Evolutionary conservation across 2,329 filamentous ascomycete genomes (phyloP).

Genomic region (Trichoderma brevicompactum): DNA sequence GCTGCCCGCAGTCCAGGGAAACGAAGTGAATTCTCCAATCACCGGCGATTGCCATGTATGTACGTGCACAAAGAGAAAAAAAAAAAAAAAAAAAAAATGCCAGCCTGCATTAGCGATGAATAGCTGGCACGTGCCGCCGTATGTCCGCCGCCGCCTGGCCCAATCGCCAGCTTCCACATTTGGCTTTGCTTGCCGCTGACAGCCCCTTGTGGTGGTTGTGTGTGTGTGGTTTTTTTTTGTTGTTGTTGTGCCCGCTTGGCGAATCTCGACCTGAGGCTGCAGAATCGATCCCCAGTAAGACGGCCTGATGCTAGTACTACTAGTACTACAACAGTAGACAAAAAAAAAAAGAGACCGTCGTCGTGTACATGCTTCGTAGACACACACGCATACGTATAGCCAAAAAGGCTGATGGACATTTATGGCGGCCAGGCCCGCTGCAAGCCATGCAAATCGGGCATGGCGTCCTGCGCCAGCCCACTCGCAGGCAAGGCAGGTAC

Average conservation of each 20-base stretch:
- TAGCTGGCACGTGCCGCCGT: constrained; percentile 21
- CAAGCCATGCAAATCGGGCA: constrained; percentile 38
- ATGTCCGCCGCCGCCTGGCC: background rate
- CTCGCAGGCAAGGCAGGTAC: constrained; percentile 26
- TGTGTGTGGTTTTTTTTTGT: background rate
- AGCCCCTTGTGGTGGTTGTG: background rate
- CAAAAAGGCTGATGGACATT: background rate
- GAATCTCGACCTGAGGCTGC: background rate
- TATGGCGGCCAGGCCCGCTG: constrained; percentile 39
- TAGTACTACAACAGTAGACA: no score
- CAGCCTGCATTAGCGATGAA: constrained; percentile 20
- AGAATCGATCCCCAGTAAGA: background rate
- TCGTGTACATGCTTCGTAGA: no score
- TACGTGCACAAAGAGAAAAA: background rate
- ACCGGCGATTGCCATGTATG: background rate
- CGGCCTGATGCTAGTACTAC: background rate
- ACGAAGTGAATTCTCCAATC: background rate
- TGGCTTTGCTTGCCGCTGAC: constrained; percentile 21
- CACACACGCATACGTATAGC: no score
- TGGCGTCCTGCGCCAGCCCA: constrained; percentile 30
- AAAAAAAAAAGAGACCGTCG: background rate
- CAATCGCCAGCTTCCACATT: constrained; percentile 25
- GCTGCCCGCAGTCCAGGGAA: background rate
- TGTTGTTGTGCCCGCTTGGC: background rate
- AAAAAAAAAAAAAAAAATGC: background rate